These are phyloP conservation scores for Podosphaera fusca DNA, from an alignment of 2,329 filamentous ascomycete genomes.

Conservation along the genomic window DNA sequence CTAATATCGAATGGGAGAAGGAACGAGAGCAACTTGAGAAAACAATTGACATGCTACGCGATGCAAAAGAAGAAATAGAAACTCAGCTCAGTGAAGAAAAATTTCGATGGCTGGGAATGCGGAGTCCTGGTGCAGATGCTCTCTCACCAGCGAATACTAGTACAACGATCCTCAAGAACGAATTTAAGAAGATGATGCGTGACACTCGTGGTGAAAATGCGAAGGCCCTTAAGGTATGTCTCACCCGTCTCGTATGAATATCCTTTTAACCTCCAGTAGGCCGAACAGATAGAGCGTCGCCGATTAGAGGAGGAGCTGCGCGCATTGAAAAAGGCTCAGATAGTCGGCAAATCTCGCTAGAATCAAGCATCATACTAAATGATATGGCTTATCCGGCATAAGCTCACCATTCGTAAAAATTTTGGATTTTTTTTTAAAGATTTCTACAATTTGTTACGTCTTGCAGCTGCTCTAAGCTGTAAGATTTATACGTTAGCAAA, in stretches of 20 bases:
- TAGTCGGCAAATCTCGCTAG: constrained; percentile 16
- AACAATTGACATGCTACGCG: constrained; percentile 37
- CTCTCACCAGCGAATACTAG: constrained; percentile 24
- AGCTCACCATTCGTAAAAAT: too few species aligned
- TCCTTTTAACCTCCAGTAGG: constrained; percentile 21
- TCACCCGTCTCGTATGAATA: constrained; percentile 1
- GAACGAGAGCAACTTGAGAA: constrained; percentile 42
- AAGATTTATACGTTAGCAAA: too few species aligned
- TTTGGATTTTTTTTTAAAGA: too few species aligned
- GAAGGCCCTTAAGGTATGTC: constrained; percentile 34
- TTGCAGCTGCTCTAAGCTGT: too few species aligned
- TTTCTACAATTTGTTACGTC: too few species aligned
- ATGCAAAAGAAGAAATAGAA: constrained; percentile 39
- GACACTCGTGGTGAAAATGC: constrained; percentile 43
- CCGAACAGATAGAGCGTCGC: constrained; percentile 48
- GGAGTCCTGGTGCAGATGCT: constrained; percentile 24
- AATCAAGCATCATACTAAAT: constrained; percentile 8
- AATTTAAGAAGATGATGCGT: constrained; percentile 65
- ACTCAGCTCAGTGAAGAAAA: constrained; percentile 42
- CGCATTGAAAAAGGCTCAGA: constrained; percentile 18
- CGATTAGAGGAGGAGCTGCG: constrained; percentile 41
- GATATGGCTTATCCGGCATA: too few species aligned
- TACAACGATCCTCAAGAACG: constrained; percentile 44
- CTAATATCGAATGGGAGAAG: constrained; percentile 47
- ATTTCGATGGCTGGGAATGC: constrained; percentile 39